A percentile compares a stretch with the other conserved stretches of the same genome.
These are phyloP conservation scores for Xylaria hypoxylon DNA, from an alignment of 2,329 filamentous ascomycete genomes.

Conservation along the genomic window DNA sequence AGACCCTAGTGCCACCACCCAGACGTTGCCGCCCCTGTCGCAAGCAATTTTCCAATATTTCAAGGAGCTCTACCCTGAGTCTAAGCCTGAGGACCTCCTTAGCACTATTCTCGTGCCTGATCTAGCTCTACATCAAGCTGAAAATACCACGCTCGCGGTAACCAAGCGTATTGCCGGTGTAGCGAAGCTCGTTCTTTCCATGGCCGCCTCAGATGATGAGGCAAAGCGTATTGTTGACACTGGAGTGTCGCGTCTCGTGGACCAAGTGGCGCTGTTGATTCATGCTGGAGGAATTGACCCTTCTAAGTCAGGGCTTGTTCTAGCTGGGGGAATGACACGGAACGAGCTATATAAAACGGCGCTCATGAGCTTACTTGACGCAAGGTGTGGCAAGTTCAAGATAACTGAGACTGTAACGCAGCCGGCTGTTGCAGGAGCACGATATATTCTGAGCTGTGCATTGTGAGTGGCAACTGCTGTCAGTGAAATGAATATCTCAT, in stretches of 20 bases:
- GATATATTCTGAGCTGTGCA: slow-evolving; percentile 10
- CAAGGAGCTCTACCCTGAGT: slow-evolving; percentile 25
- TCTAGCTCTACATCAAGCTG: slow-evolving; percentile 1
- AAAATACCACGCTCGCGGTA: slow-evolving; percentile 7
- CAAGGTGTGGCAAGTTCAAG: slow-evolving; percentile 23
- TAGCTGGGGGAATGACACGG: slow-evolving; percentile 33
- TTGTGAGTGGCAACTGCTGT: not conserved
- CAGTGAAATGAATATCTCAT: not conserved
- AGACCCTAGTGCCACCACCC: not conserved
- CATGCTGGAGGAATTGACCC: slow-evolving; percentile 10
- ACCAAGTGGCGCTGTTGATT: slow-evolving; percentile 19
- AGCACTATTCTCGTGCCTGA: slow-evolving; percentile 27
- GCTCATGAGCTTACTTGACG: slow-evolving; percentile 2
- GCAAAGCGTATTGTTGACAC: slow-evolving; percentile 24
- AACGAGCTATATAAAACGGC: slow-evolving; percentile 23
- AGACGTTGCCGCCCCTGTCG: slow-evolving; percentile 10
- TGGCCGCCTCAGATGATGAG: slow-evolving; percentile 24
- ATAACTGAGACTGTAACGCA: slow-evolving; percentile 15
- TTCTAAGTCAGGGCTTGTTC: slow-evolving; percentile 23
- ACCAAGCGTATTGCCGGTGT: slow-evolving; percentile 29
- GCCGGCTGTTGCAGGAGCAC: slow-evolving; percentile 25
- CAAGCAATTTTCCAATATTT: slow-evolving; percentile 26
- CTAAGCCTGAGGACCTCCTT: slow-evolving; percentile 17
- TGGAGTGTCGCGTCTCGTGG: slow-evolving; percentile 24
- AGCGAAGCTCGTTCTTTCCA: slow-evolving; percentile 28